Percentiles rank a stretch among this genome's conserved stretches.
phyloP scores from a whole-genome alignment of 768 basidiomycete genomes.

The Xerocomellus amylosporus region DNA sequence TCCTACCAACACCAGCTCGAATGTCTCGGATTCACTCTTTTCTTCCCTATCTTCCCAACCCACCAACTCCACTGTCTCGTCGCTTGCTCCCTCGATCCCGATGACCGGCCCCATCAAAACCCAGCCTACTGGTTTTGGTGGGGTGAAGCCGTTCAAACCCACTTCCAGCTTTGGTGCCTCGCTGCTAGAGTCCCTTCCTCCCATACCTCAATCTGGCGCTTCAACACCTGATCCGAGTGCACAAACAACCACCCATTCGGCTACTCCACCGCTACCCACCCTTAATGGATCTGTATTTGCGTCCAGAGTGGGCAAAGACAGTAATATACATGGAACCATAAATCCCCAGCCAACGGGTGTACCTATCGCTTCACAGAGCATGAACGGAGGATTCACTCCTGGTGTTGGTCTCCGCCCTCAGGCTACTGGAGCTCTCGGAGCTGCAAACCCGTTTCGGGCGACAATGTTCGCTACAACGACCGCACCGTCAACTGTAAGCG shows the following conservation, averaged over 20 bases:
- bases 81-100: constrained; percentile 36
- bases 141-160: constrained; percentile 80
- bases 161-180: constrained; percentile 77
- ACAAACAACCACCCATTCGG: constrained; percentile 10
- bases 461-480: constrained; percentile 50
- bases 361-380: constrained; percentile 2
- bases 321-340: constrained; percentile 27
- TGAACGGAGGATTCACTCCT: constrained; percentile 28
- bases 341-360: constrained; percentile 37
- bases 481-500: constrained; percentile 7
- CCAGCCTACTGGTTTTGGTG: constrained; percentile 52
- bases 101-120: constrained; percentile 35
- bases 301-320: constrained; percentile 14
- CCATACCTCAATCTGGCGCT: constrained; percentile 60
- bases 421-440: constrained; percentile 50
- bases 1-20: constrained; percentile 40
- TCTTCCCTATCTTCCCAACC: constrained; percentile 48
- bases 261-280: constrained; percentile 27
- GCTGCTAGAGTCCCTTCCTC: constrained; percentile 68
- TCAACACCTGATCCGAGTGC: constrained; percentile 41
- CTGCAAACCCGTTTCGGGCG: constrained; percentile 63
- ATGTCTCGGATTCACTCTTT: constrained; percentile 47
- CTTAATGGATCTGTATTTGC: constrained; percentile 10
- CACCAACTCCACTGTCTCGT: constrained; percentile 42
- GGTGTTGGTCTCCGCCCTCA: constrained; percentile 56